phyloP scores from a whole-genome alignment of 2,329 filamentous ascomycete genomes.

The Diaporthe eres region DNA sequence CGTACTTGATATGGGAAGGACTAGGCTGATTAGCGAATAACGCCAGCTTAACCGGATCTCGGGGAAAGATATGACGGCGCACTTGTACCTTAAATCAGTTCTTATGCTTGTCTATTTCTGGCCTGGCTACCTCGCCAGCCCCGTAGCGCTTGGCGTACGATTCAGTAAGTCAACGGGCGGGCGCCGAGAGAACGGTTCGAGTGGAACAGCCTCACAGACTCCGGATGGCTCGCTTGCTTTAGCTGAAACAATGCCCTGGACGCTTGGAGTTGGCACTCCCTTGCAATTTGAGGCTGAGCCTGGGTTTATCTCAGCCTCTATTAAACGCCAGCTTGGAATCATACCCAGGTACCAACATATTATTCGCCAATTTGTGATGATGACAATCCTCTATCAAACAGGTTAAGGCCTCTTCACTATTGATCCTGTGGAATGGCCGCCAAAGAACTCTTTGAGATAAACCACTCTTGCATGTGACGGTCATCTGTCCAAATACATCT shows the following conservation, averaged over 20 bases:
- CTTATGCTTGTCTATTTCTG: conserved; percentile 16
- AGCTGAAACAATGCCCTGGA: conserved; percentile 23
- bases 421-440: not conserved
- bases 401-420: not conserved
- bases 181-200: conserved; percentile 4
- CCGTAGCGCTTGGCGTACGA: conserved; percentile 16
- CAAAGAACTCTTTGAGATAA: not conserved
- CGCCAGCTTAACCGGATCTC: not conserved
- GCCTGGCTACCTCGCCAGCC: not conserved
- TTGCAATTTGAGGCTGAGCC: not conserved
- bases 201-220: not conserved
- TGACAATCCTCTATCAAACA: not conserved
- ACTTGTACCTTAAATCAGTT: not conserved
- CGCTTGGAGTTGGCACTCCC: not conserved
- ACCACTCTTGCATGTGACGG: not conserved
- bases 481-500: not conserved
- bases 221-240: not conserved
- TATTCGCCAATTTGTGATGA: not conserved
- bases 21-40: not conserved
- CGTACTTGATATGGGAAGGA: not conserved
- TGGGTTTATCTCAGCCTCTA: not conserved
- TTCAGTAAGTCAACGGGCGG: conserved; percentile 19
- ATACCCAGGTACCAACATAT: not conserved
- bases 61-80: not conserved
- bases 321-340: not conserved